Evolutionary conservation across 352 stramenopile species (phyloP).

Genomic region (Globisporangium parvum): DNA sequence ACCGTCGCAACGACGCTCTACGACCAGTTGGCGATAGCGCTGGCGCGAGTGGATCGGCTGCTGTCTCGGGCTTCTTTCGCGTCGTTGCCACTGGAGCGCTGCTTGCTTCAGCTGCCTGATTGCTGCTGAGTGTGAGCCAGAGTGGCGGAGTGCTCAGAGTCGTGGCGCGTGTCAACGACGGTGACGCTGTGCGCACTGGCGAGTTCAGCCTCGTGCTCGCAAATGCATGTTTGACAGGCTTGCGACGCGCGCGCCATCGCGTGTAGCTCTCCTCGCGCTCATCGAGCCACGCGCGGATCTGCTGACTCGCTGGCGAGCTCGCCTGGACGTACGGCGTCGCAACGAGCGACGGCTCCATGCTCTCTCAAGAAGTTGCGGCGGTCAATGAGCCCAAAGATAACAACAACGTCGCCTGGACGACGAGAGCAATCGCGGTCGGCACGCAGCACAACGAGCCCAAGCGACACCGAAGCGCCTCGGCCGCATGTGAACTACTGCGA

Average conservation of each 20-base stretch:
- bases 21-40: not conserved
- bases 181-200: constrained; percentile 16
- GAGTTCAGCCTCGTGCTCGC: constrained; percentile 51
- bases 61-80: not conserved
- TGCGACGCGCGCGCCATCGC: constrained; percentile 27
- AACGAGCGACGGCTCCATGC: constrained; percentile 49
- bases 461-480: too few species aligned
- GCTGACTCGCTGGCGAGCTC: constrained; percentile 23
- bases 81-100: not conserved
- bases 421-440: too few species aligned
- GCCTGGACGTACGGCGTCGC: constrained; percentile 43
- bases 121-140: constrained; percentile 12
- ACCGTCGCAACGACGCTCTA: not conserved
- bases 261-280: constrained; percentile 42
- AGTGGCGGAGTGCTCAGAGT: constrained; percentile 16
- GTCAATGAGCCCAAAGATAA: too few species aligned
- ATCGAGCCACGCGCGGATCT: constrained; percentile 52
- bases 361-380: too few species aligned
- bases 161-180: not conserved
- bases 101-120: constrained; percentile 2
- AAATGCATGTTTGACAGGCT: constrained; percentile 35
- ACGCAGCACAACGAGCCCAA: too few species aligned
- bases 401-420: too few species aligned
- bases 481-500: too few species aligned
- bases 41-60: not conserved